Conservation (phyloP, 495 filamentous ascomycete species). For the Aspergillus cavernicola region DNA sequence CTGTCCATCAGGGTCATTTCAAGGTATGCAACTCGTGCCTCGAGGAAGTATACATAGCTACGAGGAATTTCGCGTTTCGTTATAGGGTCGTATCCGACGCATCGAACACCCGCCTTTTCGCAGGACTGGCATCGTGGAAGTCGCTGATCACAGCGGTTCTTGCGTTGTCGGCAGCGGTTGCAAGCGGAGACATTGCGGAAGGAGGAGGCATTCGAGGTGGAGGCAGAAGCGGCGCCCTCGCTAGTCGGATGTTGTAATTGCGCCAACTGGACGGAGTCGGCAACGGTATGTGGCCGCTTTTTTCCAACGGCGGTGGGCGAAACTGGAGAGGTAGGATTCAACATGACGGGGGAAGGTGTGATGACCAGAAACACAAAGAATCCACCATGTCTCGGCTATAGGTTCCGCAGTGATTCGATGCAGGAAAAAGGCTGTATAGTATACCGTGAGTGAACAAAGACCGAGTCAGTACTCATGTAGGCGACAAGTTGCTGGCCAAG, state of each 20-base stretch:
- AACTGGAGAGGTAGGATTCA: constrained; percentile 33
- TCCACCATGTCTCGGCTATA: constrained; percentile 38
- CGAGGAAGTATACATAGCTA: constrained; percentile 93
- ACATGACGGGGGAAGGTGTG: constrained; percentile 31
- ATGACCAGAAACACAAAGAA: constrained; percentile 24
- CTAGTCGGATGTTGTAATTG: constrained; percentile 8
- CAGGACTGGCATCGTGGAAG: constrained; percentile 86
- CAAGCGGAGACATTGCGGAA: constrained; percentile 96
- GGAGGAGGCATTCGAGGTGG: constrained; percentile 45
- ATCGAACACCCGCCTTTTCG: constrained; percentile 83
- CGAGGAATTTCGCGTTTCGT: constrained; percentile 91
- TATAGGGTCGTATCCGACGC: constrained; percentile 93
- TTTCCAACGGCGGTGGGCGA: constrained; percentile 37
- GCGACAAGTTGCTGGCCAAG: constrained; percentile 15
- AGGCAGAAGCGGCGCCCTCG: constrained; percentile 19
- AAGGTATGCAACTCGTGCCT: constrained; percentile 77
- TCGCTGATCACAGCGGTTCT: constrained; percentile 92
- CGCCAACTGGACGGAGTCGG: constrained; percentile 16
- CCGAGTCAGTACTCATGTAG: constrained; percentile 37
- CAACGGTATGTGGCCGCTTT: constrained; percentile 40
- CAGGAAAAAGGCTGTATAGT: constrained; percentile 6
- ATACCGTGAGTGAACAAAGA: constrained; percentile 17
- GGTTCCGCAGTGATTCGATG: constrained; percentile 14
- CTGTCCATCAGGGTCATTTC: constrained; percentile 72
- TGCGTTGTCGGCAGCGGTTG: constrained; percentile 85